phyloP scores from a whole-genome alignment of 179 eudicot genomes.

The Silene coronaria region DNA sequence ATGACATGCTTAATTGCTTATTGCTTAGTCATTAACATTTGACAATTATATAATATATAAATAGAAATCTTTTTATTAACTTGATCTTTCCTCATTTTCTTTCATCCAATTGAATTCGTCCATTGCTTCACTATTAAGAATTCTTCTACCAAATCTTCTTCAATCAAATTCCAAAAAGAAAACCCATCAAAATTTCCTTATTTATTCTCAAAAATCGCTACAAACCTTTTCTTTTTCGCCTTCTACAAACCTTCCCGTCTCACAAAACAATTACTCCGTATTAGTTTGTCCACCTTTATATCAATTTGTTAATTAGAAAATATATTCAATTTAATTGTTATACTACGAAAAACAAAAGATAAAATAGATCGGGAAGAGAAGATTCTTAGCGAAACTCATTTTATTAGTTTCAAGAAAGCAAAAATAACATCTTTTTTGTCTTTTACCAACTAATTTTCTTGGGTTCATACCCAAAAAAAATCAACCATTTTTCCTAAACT shows the following conservation, averaged over 20 bases:
- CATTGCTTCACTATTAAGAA: constrained; percentile 14
- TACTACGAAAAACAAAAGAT: too few species aligned
- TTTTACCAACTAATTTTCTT: background rate
- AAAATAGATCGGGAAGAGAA: too few species aligned
- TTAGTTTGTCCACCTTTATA: too few species aligned
- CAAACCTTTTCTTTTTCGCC: too few species aligned
- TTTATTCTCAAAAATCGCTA: background rate
- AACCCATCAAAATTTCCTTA: background rate
- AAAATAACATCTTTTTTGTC: background rate
- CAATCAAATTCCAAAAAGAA: background rate
- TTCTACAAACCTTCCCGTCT: too few species aligned
- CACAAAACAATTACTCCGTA: too few species aligned
- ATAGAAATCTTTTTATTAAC: background rate
- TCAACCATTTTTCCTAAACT: background rate
- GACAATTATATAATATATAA: too few species aligned
- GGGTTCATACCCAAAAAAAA: background rate
- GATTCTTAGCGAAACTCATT: too few species aligned
- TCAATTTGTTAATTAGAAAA: too few species aligned
- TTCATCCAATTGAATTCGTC: background rate
- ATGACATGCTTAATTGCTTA: background rate
- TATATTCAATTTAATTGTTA: too few species aligned
- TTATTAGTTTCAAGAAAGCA: background rate
- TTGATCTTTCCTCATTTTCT: background rate
- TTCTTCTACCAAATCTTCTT: constrained; percentile 13
- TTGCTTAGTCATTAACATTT: background rate